Evolutionary conservation across 2,329 filamentous ascomycete genomes (phyloP).

Genomic region (Fusarium marasasianum): DNA sequence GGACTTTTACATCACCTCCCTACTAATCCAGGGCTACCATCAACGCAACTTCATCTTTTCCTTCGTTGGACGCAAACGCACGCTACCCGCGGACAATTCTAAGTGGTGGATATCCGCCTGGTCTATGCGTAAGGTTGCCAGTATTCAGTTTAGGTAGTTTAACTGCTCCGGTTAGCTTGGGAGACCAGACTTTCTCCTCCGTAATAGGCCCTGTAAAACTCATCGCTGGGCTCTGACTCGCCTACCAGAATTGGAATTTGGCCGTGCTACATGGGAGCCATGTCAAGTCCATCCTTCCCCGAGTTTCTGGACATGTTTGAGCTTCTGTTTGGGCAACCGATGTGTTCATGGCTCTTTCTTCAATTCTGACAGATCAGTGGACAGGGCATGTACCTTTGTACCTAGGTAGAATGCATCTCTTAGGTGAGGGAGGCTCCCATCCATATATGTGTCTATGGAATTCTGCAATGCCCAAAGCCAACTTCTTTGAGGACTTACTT

Average conservation of each 20-base stretch:
- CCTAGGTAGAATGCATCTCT: neutral
- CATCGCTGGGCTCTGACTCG: slow-evolving; percentile 6
- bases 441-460: neutral
- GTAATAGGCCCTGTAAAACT: slow-evolving; percentile 1
- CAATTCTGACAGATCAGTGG: neutral
- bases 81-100: slow-evolving; percentile 1
- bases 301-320: neutral
- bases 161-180: slow-evolving; percentile 6
- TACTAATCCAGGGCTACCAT: neutral
- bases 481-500: neutral
- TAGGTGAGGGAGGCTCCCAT: neutral
- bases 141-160: neutral
- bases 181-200: slow-evolving; percentile 5
- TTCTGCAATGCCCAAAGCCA: neutral
- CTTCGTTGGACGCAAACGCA: neutral
- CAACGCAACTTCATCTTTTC: neutral
- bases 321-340: slow-evolving; percentile 15
- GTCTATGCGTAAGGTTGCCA: slow-evolving; percentile 1
- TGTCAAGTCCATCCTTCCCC: neutral
- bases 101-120: slow-evolving; percentile 14
- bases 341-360: neutral
- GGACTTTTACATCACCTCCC: neutral
- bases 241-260: slow-evolving; percentile 10
- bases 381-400: neutral
- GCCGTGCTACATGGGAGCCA: neutral